Conservation (phyloP, 768 basidiomycete species). For the Leccinum uliginosum region DNA sequence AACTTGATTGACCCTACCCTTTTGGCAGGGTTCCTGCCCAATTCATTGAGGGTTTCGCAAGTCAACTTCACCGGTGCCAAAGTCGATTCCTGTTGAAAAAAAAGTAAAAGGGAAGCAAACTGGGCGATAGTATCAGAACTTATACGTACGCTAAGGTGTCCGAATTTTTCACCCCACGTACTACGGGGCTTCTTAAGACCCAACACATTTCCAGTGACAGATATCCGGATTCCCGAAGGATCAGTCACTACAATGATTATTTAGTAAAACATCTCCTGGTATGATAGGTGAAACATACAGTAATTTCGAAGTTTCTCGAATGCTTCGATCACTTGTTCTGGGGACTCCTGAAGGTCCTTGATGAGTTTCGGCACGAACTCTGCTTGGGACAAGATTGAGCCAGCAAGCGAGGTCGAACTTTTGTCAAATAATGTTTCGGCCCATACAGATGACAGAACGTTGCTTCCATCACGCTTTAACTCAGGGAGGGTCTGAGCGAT, state of each 20-base stretch:
- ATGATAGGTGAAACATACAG: constrained; percentile 41
- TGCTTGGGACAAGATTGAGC: constrained; percentile 65
- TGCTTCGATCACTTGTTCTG: constrained; percentile 65
- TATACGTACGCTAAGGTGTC: constrained; percentile 51
- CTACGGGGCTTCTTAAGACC: constrained; percentile 65
- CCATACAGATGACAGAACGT: constrained; percentile 71
- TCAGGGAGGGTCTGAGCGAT: constrained; percentile 87
- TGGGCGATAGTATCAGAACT: not conserved
- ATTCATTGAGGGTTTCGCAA: constrained; percentile 62
- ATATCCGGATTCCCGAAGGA: constrained; percentile 80
- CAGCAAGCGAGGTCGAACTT: constrained; percentile 63
- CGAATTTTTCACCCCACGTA: constrained; percentile 71
- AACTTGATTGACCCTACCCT: constrained; percentile 43
- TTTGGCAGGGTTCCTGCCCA: constrained; percentile 69
- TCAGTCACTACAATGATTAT: constrained; percentile 57
- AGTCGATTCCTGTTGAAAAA: constrained; percentile 37
- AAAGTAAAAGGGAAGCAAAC: not conserved
- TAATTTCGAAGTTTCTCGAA: constrained; percentile 69
- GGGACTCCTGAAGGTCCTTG: constrained; percentile 65
- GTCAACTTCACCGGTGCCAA: constrained; percentile 66
- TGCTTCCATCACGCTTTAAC: constrained; percentile 83
- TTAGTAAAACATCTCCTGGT: not conserved
- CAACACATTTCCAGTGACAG: constrained; percentile 85
- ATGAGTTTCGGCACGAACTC: constrained; percentile 77
- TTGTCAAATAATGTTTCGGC: constrained; percentile 62